Evolutionary conservation across 2,329 filamentous ascomycete species (phyloP).

Genomic region (Colletotrichum sojae): DNA sequence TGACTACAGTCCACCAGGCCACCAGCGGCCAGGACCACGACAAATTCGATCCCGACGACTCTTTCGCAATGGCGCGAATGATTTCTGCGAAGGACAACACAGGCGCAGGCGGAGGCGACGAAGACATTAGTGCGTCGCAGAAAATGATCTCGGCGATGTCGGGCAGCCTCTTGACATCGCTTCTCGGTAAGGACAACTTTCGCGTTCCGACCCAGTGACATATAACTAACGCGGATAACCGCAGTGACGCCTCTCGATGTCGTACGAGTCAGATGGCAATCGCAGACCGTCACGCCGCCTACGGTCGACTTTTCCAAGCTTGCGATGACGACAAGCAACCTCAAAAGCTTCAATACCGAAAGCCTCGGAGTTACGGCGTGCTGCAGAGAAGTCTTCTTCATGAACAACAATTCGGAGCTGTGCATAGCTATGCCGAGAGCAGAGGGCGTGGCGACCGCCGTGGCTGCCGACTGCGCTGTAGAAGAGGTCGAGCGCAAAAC

Average conservation of each 20-base stretch:
- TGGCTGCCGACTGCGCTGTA: constrained; percentile 81
- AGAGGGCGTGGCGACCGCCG: constrained; percentile 60
- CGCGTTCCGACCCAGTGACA: neutral
- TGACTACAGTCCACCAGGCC: constrained; percentile 35
- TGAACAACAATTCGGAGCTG: constrained; percentile 85
- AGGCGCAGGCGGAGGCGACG: constrained; percentile 49
- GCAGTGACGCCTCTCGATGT: constrained; percentile 96
- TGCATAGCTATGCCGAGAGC: constrained; percentile 80
- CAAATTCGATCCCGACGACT: constrained; percentile 47
- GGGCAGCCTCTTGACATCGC: constrained; percentile 89
- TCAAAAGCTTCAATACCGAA: constrained; percentile 79
- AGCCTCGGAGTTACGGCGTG: constrained; percentile 94
- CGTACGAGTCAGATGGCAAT: constrained; percentile 93
- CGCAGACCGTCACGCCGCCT: constrained; percentile 73
- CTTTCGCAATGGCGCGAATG: constrained; percentile 49
- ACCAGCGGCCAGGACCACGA: constrained; percentile 47
- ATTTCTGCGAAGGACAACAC: constrained; percentile 43
- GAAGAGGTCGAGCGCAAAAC: constrained; percentile 87
- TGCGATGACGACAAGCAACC: constrained; percentile 68
- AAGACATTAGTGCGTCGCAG: constrained; percentile 84
- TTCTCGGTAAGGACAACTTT: constrained; percentile 76
- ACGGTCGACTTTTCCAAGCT: constrained; percentile 69
- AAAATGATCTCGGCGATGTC: constrained; percentile 96
- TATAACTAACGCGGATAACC: constrained; percentile 23
- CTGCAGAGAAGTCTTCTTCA: constrained; percentile 97